These are phyloP conservation scores for Leptoxyphium fumago DNA, from an alignment of 2,329 filamentous ascomycete species.

Conservation along the genomic window DNA sequence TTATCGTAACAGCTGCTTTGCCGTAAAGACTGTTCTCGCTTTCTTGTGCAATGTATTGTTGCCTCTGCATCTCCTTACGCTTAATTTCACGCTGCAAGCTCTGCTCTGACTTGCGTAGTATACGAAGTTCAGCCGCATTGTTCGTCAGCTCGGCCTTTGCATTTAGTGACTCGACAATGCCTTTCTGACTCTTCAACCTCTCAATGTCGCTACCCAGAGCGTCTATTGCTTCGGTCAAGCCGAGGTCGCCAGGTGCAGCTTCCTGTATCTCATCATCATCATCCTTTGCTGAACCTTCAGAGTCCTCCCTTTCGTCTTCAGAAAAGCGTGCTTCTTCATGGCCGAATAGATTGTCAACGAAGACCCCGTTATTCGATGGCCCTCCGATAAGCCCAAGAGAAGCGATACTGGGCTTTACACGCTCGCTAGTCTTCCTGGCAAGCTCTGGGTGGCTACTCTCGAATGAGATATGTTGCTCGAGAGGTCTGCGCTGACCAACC, in stretches of 20 bases:
- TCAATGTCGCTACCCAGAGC: slow-evolving; percentile 83
- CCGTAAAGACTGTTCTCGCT: slow-evolving; percentile 96
- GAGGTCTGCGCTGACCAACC: slow-evolving; percentile 37
- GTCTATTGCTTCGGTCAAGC: slow-evolving; percentile 82
- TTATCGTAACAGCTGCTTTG: slow-evolving; percentile 76
- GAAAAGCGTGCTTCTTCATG: slow-evolving; percentile 74
- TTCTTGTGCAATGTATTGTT: slow-evolving; percentile 94
- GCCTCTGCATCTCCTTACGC: slow-evolving; percentile 85
- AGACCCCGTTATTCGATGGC: slow-evolving; percentile 78
- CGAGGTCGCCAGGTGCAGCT: slow-evolving; percentile 86
- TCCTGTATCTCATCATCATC: slow-evolving; percentile 77
- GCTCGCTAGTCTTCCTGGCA: slow-evolving; percentile 27
- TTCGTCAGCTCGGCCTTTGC: slow-evolving; percentile 94
- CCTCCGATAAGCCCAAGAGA: slow-evolving; percentile 83
- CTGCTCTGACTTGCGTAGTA: slow-evolving; percentile 82
- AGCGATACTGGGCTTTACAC: slow-evolving; percentile 69
- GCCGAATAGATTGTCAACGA: slow-evolving; percentile 85
- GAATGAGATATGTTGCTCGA: slow-evolving; percentile 18
- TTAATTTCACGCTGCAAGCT: slow-evolving; percentile 86
- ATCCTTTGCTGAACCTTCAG: slow-evolving; percentile 43
- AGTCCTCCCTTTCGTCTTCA: slow-evolving; percentile 72
- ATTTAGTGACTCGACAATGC: slow-evolving; percentile 79
- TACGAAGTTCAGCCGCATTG: slow-evolving; percentile 83
- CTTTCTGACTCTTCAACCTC: slow-evolving; percentile 71
- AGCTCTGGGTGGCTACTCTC: slow-evolving; percentile 7